phyloP scores from a whole-genome alignment of 768 basidiomycete species.

The Termitomyces sp. region DNA sequence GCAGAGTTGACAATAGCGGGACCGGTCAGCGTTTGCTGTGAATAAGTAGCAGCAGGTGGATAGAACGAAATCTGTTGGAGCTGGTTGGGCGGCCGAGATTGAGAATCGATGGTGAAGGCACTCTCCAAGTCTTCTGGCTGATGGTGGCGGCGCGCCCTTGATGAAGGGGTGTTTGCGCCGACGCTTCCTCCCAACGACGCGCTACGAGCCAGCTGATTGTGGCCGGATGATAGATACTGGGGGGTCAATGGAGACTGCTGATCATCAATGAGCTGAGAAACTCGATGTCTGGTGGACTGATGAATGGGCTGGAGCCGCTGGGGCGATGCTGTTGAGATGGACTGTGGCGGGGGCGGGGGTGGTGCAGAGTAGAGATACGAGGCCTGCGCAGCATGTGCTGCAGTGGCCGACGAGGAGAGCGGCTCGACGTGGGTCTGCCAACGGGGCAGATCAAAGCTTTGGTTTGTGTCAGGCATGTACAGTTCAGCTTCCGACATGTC shows the following conservation, averaged over 20 bases:
- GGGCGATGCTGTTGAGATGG: slow-evolving; percentile 30
- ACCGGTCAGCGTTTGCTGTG: slow-evolving; percentile 39
- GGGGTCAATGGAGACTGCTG: slow-evolving; percentile 38
- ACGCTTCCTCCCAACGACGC: slow-evolving; percentile 53
- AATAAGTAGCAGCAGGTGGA: slow-evolving; percentile 52
- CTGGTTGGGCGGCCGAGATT: slow-evolving; percentile 36
- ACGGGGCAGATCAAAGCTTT: slow-evolving; percentile 78
- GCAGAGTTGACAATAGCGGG: slow-evolving; percentile 26
- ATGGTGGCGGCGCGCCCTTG: slow-evolving; percentile 59
- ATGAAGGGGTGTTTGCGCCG: slow-evolving; percentile 29
- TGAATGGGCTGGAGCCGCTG: slow-evolving; percentile 47
- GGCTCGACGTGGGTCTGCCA: slow-evolving; percentile 62
- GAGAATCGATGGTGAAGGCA: slow-evolving; percentile 34
- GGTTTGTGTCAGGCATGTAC: slow-evolving; percentile 74
- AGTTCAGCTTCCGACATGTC: slow-evolving; percentile 73
- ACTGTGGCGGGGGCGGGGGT: slow-evolving; percentile 45
- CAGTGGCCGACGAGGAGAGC: slow-evolving; percentile 34
- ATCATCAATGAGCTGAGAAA: slow-evolving; percentile 65
- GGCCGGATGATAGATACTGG: slow-evolving; percentile 45
- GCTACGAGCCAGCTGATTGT: slow-evolving; percentile 58
- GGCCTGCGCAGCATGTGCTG: slow-evolving; percentile 53
- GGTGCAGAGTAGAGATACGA: slow-evolving; percentile 50
- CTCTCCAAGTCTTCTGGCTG: slow-evolving; percentile 64
- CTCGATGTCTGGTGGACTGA: slow-evolving; percentile 50
- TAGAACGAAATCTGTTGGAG: slow-evolving; percentile 46